Conservation (phyloP, 2,329 filamentous ascomycete genomes). For the Alternaria consortialis region DNA sequence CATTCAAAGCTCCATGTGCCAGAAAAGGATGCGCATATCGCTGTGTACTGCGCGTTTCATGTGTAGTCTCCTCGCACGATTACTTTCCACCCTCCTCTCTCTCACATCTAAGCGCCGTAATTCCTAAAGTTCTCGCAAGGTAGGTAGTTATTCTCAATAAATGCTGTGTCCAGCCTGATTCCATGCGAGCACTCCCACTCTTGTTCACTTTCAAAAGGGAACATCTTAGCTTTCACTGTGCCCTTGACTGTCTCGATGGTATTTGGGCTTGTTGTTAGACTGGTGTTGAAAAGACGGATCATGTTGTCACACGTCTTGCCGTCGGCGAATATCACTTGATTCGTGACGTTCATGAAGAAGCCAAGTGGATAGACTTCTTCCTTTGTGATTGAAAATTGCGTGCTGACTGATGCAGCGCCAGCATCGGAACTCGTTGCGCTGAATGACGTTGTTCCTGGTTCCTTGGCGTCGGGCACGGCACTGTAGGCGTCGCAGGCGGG, state of each 20-base stretch:
- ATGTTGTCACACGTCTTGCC: conserved; percentile 56
- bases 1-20: background rate
- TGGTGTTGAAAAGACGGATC: conserved; percentile 58
- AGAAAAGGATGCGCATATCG: background rate
- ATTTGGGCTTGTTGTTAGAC: conserved; percentile 48
- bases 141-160: conserved; percentile 54
- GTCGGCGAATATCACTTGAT: conserved; percentile 61
- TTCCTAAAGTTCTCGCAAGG: conserved; percentile 44
- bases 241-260: conserved; percentile 48
- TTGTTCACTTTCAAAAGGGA: conserved; percentile 41
- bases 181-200: conserved; percentile 46
- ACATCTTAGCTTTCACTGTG: conserved; percentile 38
- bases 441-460: conserved; percentile 34
- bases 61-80: background rate
- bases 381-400: conserved; percentile 20
- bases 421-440: conserved; percentile 24
- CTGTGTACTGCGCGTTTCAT: background rate
- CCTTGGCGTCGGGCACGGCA: conserved; percentile 30
- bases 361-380: conserved; percentile 50
- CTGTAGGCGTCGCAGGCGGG: conserved; percentile 63
- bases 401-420: conserved; percentile 31
- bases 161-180: conserved; percentile 50
- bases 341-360: conserved; percentile 62
- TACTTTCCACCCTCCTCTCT: background rate
- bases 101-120: conserved; percentile 22